Evolutionary conservation across 2,329 filamentous ascomycete species (phyloP), one percentile per base, ranked within the genome.

Genomic region (Arthrobotrys entomopaga): DNA sequence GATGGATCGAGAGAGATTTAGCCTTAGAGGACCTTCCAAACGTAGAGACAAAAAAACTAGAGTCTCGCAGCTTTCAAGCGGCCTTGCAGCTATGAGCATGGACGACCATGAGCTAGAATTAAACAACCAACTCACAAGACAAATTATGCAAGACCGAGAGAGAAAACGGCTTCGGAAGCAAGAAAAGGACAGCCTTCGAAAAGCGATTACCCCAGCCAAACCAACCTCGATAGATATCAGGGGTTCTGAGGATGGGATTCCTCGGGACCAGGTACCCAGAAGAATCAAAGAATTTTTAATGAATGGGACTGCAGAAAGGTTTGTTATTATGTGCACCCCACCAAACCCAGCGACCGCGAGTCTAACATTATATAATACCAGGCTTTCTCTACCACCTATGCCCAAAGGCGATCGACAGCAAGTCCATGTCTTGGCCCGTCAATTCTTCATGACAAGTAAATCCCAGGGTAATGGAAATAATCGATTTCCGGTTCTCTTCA

Each of bases 371-470:
- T 46, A 46, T 5, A 16, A 19, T 46, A 46, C 11, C 42, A 93
- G 91, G 52, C 84, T 95, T 4, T 83, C 88, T 3, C 84, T 98
- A 22, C 92, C 94, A 2, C 92, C 94, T 0, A 96, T 98, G 89
- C 88, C 91, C 66, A 91, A 92, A 75, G 82, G 86, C 50, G 86
- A 89, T 43, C 89, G 95, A 57, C 93, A 92, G 80, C 83, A 88
- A 4, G 85, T 98, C 16, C 95, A 99, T 80, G 87, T 92, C 71
- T 82, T 97, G 43, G 92, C 92, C 11, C 87, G 87, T 78, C 86
- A 86, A 42, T 87, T 97, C 80, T 89, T 88, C 15, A 83, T 98
- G 72, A 94, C 90, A 76, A 97, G 93, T 2, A 92, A 93, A 79
- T 97, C 93, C 0, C 86, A 87, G 19, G 94, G 94, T 1, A 86